Evolutionary conservation across 2,329 filamentous ascomycete species (phyloP).

Genomic region (Botrytis paeoniae): DNA sequence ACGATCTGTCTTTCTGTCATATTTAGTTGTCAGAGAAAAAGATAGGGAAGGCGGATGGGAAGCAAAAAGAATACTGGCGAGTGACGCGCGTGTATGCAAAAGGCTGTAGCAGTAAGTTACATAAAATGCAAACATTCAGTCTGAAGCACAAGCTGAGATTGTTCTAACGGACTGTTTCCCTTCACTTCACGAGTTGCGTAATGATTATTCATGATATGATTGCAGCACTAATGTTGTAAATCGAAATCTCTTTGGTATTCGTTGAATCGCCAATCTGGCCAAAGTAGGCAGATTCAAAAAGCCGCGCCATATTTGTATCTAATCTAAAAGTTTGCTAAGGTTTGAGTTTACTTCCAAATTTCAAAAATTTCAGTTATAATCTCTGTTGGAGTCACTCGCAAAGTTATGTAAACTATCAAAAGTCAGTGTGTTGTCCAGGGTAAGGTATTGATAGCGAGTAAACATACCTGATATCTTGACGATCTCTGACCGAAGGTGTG

Average conservation of each 20-base stretch:
- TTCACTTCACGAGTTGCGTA: neutral
- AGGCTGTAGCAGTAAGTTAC: neutral
- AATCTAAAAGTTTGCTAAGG: neutral
- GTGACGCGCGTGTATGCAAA: no score
- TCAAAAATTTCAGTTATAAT: constrained; percentile 28
- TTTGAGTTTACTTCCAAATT: neutral
- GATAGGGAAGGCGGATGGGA: no score
- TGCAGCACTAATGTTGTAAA: neutral
- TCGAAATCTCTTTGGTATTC: neutral
- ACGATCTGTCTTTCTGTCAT: no score
- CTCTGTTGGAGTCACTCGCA: constrained; percentile 31
- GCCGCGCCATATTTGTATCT: neutral
- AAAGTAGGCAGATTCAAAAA: neutral
- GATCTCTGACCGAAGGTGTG: constrained; percentile 37
- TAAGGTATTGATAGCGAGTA: neutral
- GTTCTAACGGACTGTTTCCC: neutral
- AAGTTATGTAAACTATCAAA: constrained; percentile 21
- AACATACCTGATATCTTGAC: constrained; percentile 38
- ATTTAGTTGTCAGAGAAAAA: no score
- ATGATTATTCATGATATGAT: neutral
- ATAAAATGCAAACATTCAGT: neutral
- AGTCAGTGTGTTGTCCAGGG: neutral
- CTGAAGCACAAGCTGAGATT: no score
- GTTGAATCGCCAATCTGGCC: neutral
- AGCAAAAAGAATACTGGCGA: no score